Conservation (phyloP, 2,329 filamentous ascomycete species). For the Botryotinia convoluta region DNA sequence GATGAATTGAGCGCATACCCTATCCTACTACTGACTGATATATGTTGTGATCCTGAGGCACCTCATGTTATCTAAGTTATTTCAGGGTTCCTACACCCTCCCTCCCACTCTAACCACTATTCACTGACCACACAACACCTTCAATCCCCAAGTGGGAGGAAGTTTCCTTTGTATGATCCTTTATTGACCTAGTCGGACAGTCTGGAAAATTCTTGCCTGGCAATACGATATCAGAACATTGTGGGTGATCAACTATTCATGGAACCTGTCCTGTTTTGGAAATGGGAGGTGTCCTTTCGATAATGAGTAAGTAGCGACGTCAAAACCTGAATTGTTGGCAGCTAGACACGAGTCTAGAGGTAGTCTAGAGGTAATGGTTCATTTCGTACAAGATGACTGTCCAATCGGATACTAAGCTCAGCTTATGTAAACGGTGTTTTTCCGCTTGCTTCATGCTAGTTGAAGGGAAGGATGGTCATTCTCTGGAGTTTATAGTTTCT, state of each 20-base stretch:
- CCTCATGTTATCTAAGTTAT: neutral
- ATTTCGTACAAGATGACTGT: neutral
- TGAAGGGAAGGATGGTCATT: neutral
- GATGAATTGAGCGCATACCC: conserved; percentile 14
- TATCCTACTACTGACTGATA: neutral
- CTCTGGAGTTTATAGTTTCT: neutral
- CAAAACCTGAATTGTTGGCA: neutral
- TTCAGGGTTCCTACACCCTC: neutral
- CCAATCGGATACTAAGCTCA: neutral
- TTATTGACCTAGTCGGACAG: neutral
- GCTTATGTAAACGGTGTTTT: neutral
- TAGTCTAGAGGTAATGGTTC: neutral
- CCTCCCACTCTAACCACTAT: neutral
- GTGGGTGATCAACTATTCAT: neutral
- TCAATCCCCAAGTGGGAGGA: neutral
- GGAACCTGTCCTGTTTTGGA: neutral
- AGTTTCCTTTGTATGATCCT: neutral
- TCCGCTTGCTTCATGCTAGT: neutral
- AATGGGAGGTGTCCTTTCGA: neutral
- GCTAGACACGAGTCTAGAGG: neutral
- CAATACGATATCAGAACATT: neutral
- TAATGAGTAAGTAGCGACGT: neutral
- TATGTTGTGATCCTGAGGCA: neutral
- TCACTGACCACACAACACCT: neutral
- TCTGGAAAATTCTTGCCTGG: neutral